These are phyloP conservation scores for Pythium grandisporangium DNA, from an alignment of 352 stramenopile genomes.

Conservation along the genomic window DNA sequence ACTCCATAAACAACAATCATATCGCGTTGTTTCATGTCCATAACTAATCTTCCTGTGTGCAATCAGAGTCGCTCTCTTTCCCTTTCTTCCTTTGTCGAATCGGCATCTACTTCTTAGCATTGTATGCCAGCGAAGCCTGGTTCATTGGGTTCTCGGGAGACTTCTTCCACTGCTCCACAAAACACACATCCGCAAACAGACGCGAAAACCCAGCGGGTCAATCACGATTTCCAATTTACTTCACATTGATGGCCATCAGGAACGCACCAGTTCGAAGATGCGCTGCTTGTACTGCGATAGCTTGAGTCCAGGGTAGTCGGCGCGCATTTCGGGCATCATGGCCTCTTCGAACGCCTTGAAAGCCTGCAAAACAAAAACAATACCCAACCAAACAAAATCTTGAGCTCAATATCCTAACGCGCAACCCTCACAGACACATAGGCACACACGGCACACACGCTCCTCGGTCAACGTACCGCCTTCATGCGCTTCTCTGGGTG, in stretches of 20 bases:
- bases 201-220: not conserved
- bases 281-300: conserved; percentile 79
- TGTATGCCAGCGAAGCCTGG: conserved; percentile 65
- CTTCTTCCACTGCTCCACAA: conserved; percentile 44
- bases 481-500: conserved; percentile 67
- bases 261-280: conserved; percentile 61
- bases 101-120: conserved; percentile 65
- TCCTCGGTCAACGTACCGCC: too few species aligned
- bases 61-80: conserved; percentile 3
- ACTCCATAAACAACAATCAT: too few species aligned
- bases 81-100: not conserved
- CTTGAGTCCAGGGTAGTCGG: conserved; percentile 68
- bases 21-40: too few species aligned
- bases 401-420: not conserved
- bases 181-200: not conserved
- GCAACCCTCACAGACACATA: too few species aligned
- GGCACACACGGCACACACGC: too few species aligned
- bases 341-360: conserved; percentile 78
- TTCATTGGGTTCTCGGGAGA: conserved; percentile 74
- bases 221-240: conserved; percentile 5
- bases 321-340: conserved; percentile 56
- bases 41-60: not conserved
- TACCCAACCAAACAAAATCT: not conserved
- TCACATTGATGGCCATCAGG: not conserved
- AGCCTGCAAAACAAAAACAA: conserved; percentile 12